Conservation (phyloP, 164 flowering plant species). For the Magnolia officinalis region DNA sequence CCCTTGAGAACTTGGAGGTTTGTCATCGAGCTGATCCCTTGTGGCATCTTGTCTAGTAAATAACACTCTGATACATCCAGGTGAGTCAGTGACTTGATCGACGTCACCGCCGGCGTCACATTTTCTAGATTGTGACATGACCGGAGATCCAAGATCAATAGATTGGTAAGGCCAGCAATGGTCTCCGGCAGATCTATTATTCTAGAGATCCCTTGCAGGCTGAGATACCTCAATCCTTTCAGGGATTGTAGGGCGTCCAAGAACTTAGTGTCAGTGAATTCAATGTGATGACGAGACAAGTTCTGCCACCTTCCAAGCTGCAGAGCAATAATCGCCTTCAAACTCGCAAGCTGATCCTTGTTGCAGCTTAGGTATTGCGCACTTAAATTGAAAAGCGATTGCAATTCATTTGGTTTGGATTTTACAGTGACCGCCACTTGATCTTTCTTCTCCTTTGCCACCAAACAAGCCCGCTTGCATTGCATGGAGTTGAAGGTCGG, state of each 20-base stretch:
- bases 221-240: conserved; percentile 20
- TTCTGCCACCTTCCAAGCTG: conserved; percentile 39
- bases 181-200: conserved; percentile 24
- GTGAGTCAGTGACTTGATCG: conserved; percentile 29
- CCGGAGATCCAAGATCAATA: conserved; percentile 36
- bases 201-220: conserved; percentile 41
- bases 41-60: conserved; percentile 28
- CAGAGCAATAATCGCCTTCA: conserved; percentile 24
- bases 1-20: conserved; percentile 25
- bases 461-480: not conserved
- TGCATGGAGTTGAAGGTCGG: not conserved
- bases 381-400: conserved; percentile 24
- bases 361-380: conserved; percentile 15
- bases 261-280: conserved; percentile 23
- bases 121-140: conserved; percentile 36
- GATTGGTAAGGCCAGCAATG: conserved; percentile 13
- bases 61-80: conserved; percentile 50
- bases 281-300: conserved; percentile 25
- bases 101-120: conserved; percentile 17
- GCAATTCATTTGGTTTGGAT: not conserved
- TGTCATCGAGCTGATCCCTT: conserved; percentile 21
- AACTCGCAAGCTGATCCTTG: conserved; percentile 8
- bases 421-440: not conserved
- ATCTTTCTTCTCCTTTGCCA: not conserved
- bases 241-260: conserved; percentile 11